phyloP scores from a whole-genome alignment of 192 early-diverging fungal genomes.

The Phycomyces blakesleeanus region DNA sequence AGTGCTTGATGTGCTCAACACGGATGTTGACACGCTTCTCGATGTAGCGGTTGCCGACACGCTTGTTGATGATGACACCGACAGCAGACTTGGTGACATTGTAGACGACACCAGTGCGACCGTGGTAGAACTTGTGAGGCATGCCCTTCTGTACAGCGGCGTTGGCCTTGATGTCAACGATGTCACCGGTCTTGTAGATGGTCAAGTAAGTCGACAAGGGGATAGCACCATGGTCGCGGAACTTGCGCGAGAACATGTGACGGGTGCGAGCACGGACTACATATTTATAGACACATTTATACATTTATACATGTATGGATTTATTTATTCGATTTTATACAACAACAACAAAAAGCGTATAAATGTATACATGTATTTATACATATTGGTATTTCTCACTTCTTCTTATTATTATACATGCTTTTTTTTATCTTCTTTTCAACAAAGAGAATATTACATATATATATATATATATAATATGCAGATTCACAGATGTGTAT shows the following conservation, averaged over 20 bases:
- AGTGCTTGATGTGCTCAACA: constrained; percentile 99
- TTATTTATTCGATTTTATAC: too few species aligned
- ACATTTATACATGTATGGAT: not conserved
- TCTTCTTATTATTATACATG: too few species aligned
- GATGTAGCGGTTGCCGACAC: constrained; percentile 94
- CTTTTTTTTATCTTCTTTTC: too few species aligned
- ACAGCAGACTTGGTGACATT: constrained; percentile 99
- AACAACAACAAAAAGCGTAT: too few species aligned
- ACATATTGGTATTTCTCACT: too few species aligned
- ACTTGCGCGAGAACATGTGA: constrained; percentile 95
- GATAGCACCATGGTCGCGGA: constrained; percentile 92
- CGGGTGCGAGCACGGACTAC: constrained; percentile 91
- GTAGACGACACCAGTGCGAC: constrained; percentile 97
- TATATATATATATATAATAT: too few species aligned
- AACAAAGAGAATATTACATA: too few species aligned
- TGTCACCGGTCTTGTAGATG: constrained; percentile 98
- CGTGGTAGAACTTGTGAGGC: constrained; percentile 99
- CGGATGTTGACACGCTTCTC: constrained; percentile 98
- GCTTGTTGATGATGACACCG: constrained; percentile 98
- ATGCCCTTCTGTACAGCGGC: constrained; percentile 99
- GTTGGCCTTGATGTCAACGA: constrained; percentile 99
- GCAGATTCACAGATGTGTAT: too few species aligned
- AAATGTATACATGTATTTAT: too few species aligned
- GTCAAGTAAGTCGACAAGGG: constrained; percentile 96
- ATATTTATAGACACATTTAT: constrained; percentile 1